A percentile compares a stretch with the other conserved stretches of the same genome.
Conservation (phyloP, 2,329 filamentous ascomycete genomes). For the Penicillium sp. region DNA sequence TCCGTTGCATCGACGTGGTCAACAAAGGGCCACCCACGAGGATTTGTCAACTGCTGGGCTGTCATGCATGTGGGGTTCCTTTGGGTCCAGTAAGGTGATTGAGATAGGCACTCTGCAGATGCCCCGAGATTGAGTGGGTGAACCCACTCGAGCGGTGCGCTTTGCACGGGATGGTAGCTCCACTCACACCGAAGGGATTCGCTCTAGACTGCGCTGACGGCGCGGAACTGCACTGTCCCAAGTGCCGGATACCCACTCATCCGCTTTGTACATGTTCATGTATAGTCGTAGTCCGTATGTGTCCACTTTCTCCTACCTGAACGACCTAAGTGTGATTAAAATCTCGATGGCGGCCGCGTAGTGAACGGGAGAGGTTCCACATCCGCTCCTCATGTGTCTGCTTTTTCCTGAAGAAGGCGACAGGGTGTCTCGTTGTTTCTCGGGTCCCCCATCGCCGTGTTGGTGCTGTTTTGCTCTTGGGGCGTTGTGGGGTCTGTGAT, state of each 20-base stretch:
- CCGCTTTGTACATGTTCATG: neutral
- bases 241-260: neutral
- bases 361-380: too few species aligned
- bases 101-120: conserved; percentile 20
- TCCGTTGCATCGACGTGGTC: too few species aligned
- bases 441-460: neutral
- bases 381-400: too few species aligned
- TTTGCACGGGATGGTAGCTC: conserved; percentile 14
- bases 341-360: too few species aligned
- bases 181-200: conserved; percentile 6
- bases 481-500: neutral
- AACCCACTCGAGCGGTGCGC: conserved; percentile 9
- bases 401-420: neutral
- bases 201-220: too few species aligned
- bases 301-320: too few species aligned
- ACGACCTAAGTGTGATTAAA: too few species aligned
- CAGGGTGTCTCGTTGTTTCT: neutral
- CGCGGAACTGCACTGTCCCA: too few species aligned
- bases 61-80: conserved; percentile 13
- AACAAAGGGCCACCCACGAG: too few species aligned
- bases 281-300: too few species aligned
- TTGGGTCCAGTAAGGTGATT: conserved; percentile 9
- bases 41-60: neutral
- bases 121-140: conserved; percentile 9
- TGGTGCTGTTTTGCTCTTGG: too few species aligned